Evolutionary conservation across 495 filamentous ascomycete species (phyloP).

Genomic region (Trichocladium antarcticum): DNA sequence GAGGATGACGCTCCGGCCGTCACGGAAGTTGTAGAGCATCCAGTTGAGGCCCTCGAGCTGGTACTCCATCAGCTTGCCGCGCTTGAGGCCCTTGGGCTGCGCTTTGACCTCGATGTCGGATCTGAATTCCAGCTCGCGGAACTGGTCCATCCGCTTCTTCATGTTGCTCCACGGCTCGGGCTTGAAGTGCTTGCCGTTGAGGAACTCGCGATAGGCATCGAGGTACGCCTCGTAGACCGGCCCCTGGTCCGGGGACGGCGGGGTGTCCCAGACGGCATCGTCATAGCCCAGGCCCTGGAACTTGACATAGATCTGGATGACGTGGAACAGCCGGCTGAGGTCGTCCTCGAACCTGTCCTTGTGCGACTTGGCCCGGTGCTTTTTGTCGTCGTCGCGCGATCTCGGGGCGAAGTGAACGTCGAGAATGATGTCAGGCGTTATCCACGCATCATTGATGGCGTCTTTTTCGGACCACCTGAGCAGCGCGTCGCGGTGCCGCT

Average conservation of each 20-base stretch:
- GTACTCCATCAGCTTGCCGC: constrained; percentile 84
- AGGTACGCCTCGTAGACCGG: constrained; percentile 73
- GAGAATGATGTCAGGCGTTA: constrained; percentile 81
- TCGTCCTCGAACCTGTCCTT: constrained; percentile 51
- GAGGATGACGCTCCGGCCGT: constrained; percentile 76
- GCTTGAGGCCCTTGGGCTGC: constrained; percentile 63
- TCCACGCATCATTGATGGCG: constrained; percentile 72
- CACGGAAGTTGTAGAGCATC: constrained; percentile 85
- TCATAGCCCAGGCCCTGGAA: constrained; percentile 94
- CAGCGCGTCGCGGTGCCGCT: constrained; percentile 25
- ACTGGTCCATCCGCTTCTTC: constrained; percentile 48
- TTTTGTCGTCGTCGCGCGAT: constrained; percentile 34
- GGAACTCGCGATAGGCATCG: constrained; percentile 72
- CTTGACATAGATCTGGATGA: constrained; percentile 67
- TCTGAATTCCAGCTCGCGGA: constrained; percentile 54
- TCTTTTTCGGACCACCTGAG: constrained; percentile 63
- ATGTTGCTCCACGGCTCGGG: constrained; percentile 44
- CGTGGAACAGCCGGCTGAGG: constrained; percentile 52
- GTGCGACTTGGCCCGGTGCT: constrained; percentile 26
- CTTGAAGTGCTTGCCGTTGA: constrained; percentile 58
- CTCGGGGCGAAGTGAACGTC: constrained; percentile 45
- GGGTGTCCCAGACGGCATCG: constrained; percentile 78
- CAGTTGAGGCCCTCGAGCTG: constrained; percentile 92
- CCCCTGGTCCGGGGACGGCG: constrained; percentile 54
- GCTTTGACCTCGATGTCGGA: constrained; percentile 50